Percentiles rank a stretch among this genome's conserved stretches.
Conservation (phyloP, 352 stramenopile species). For the Thraustotheca clavata region DNA sequence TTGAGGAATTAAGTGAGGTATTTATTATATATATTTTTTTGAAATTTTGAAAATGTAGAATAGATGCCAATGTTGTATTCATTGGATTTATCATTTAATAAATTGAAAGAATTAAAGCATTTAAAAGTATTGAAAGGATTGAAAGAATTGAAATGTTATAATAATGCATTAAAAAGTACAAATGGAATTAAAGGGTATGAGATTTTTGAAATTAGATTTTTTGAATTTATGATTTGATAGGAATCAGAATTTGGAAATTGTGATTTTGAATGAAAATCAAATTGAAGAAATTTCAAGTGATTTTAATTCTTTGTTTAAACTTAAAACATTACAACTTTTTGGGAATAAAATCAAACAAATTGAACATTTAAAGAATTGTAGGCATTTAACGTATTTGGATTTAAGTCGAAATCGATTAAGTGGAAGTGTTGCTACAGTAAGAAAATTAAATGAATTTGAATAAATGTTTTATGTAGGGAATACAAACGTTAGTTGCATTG, state of each 20-base stretch:
- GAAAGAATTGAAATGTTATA: constrained; percentile 71
- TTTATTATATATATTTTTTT: neutral
- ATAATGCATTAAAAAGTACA: constrained; percentile 57
- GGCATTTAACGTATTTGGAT: constrained; percentile 54
- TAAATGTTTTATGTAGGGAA: constrained; percentile 25
- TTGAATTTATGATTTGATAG: constrained; percentile 24
- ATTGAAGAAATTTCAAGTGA: constrained; percentile 51
- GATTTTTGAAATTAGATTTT: too few relatives aligned
- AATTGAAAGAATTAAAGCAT: constrained; percentile 42
- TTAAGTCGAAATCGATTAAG: constrained; percentile 51
- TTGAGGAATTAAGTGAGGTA: constrained; percentile 58
- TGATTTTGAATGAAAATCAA: constrained; percentile 65
- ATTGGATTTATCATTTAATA: constrained; percentile 75
- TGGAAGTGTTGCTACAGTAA: constrained; percentile 36
- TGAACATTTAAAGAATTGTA: constrained; percentile 41
- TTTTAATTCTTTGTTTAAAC: constrained; percentile 47
- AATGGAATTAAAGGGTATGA: constrained; percentile 40
- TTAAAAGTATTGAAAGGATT: constrained; percentile 52
- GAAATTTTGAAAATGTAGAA: neutral
- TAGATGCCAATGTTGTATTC: constrained; percentile 64
- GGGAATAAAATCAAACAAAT: constrained; percentile 48
- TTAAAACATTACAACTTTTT: constrained; percentile 66
- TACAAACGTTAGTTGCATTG: constrained; percentile 44
- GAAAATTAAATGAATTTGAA: neutral
- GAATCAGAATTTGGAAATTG: constrained; percentile 53